Evolutionary conservation across 1,139 yeast genomes (phyloP).

Genomic region (Spencermartinsiella ligniputridi): DNA sequence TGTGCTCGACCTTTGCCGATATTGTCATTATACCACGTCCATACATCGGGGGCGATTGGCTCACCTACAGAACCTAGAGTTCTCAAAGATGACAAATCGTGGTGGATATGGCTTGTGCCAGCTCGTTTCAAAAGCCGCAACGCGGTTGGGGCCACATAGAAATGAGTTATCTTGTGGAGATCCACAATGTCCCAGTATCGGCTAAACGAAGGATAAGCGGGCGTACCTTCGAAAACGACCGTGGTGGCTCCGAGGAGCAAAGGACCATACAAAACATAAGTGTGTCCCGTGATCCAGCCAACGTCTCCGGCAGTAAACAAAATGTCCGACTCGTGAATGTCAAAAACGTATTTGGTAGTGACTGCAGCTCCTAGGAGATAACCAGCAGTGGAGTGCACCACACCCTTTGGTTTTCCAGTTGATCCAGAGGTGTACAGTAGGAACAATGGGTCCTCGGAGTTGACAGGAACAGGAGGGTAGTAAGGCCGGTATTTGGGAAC

Average conservation of each 20-base stretch:
- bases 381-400: constrained; percentile 91
- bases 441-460: constrained; percentile 89
- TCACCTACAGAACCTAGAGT: constrained; percentile 86
- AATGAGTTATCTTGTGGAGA: constrained; percentile 70
- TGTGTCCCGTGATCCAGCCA: constrained; percentile 98
- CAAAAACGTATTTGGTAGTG: constrained; percentile 89
- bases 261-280: constrained; percentile 93
- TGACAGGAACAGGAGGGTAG: constrained; percentile 81
- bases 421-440: constrained; percentile 94
- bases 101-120: constrained; percentile 61
- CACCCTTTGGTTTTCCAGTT: constrained; percentile 98
- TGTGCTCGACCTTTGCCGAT: constrained; percentile 80
- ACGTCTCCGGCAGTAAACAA: constrained; percentile 97
- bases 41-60: constrained; percentile 87
- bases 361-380: constrained; percentile 89
- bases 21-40: constrained; percentile 86
- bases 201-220: constrained; percentile 93
- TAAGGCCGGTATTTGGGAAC: constrained; percentile 75
- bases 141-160: constrained; percentile 90
- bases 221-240: constrained; percentile 92
- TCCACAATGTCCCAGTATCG: constrained; percentile 93
- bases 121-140: constrained; percentile 78
- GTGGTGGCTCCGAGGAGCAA: constrained; percentile 83
- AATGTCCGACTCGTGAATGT: constrained; percentile 79
- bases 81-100: constrained; percentile 62